Conservation (phyloP, 352 stramenopile genomes). For the Phytopythium montanum region DNA sequence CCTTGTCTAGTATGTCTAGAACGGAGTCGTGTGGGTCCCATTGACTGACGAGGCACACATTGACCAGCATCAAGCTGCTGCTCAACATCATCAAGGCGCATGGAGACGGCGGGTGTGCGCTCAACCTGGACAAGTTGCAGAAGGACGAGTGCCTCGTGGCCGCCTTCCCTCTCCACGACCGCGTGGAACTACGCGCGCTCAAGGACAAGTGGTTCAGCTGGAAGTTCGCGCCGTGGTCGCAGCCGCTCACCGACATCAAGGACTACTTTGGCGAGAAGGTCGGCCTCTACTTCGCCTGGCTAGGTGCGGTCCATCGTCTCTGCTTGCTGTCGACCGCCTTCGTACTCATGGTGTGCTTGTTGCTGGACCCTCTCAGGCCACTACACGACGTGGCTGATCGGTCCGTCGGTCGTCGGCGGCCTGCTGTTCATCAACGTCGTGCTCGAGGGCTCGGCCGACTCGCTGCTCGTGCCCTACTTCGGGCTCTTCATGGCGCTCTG, state of each 20-base stretch:
- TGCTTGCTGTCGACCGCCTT: not conserved
- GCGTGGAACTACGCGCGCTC: slow-evolving; percentile 39
- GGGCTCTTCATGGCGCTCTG: slow-evolving; percentile 83
- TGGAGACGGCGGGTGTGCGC: slow-evolving; percentile 48
- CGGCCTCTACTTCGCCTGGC: slow-evolving; percentile 97
- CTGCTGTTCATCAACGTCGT: slow-evolving; percentile 87
- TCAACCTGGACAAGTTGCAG: slow-evolving; percentile 52
- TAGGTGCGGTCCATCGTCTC: slow-evolving; percentile 41
- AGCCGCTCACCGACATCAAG: slow-evolving; percentile 64
- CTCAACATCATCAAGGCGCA: slow-evolving; percentile 65
- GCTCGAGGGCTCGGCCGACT: slow-evolving; percentile 49
- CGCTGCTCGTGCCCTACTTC: slow-evolving; percentile 61
- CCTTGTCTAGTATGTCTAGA: too few relatives aligned
- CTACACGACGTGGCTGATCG: slow-evolving; percentile 94
- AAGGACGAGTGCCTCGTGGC: slow-evolving; percentile 57
- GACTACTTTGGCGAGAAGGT: slow-evolving; percentile 90
- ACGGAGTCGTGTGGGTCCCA: too few relatives aligned
- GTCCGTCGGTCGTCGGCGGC: slow-evolving; percentile 85
- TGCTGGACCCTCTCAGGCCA: slow-evolving; percentile 39
- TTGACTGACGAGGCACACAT: too few relatives aligned
- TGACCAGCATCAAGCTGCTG: slow-evolving; percentile 59
- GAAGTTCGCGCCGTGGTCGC: slow-evolving; percentile 49
- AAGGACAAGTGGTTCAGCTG: slow-evolving; percentile 65
- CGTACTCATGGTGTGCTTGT: not conserved
- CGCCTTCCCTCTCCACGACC: slow-evolving; percentile 58